Evolutionary conservation across 345 rosid species (phyloP).

Genomic region (Heritiera littoralis): DNA sequence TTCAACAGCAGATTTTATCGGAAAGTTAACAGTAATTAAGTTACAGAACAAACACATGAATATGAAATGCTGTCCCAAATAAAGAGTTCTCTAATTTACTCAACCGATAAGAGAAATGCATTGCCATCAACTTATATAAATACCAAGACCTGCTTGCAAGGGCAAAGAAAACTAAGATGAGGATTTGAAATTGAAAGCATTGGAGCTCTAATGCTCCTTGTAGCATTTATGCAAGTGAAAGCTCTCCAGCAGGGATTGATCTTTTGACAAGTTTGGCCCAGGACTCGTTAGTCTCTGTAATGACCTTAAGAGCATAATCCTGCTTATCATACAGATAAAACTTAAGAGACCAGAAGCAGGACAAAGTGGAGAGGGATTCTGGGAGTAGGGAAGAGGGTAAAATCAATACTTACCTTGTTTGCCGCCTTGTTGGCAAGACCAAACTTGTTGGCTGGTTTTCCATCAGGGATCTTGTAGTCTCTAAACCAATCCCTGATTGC

Average conservation of each 20-base stretch:
- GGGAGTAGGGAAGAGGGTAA: background rate
- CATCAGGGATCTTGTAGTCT: slow-evolving; percentile 97
- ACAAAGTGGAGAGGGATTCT: background rate
- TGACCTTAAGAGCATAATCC: slow-evolving; percentile 85
- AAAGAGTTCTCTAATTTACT: background rate
- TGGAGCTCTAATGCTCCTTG: slow-evolving; percentile 6
- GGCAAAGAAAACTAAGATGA: slow-evolving; percentile 3
- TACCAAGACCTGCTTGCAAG: slow-evolving; percentile 18
- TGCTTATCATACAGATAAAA: slow-evolving; percentile 29
- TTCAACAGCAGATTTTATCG: no score
- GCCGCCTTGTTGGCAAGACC: slow-evolving; percentile 95
- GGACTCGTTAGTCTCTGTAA: slow-evolving; percentile 72
- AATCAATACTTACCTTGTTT: slow-evolving; percentile 54
- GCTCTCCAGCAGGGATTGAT: slow-evolving; percentile 61
- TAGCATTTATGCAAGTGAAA: slow-evolving; percentile 47
- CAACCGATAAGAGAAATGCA: background rate
- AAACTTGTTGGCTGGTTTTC: slow-evolving; percentile 95
- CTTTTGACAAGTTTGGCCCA: slow-evolving; percentile 86
- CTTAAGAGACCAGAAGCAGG: background rate
- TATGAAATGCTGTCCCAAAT: background rate
- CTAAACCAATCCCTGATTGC: slow-evolving; percentile 96
- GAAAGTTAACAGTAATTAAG: no score
- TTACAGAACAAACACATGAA: background rate
- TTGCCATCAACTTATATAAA: background rate
- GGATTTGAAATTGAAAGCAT: slow-evolving; percentile 13